Evolutionary conservation across 352 stramenopile species (phyloP), one percentile per base, ranked within the genome.

Genomic region (Pythium monospermum): DNA sequence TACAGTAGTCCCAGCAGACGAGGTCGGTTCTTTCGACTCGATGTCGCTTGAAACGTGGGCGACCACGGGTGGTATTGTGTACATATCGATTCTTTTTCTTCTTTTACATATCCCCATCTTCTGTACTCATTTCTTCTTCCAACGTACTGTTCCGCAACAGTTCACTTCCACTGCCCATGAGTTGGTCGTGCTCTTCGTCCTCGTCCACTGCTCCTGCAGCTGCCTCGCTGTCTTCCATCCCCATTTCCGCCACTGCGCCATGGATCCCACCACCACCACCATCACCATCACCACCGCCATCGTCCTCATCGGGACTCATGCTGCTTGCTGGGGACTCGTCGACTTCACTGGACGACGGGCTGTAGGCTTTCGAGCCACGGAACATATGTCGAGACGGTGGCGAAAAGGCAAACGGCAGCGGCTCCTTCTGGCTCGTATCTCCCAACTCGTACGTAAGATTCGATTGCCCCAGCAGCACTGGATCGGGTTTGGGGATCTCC

Each of bases 101-200:
- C n/a, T n/a, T 43, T 46, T 53, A 66, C 37, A 66, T 48, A 26
- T 66, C 58, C 12, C 59, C 53, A 38, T 65, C 57, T 36, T 66
- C 58, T 2, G 51, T 59, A 32, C 51, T 50, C 58, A 66, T 66
- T 15, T 66, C 58, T 31, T 80, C 75, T 49, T 86, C 76, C 37
- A 90, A 81, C 41, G 69, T 80, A 51, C 66, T 72, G 49, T 67
- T 71, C 27, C 70, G 66, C 46, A 90, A 49, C 39, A 90, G 66
- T 33, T 90, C 79, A 47, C 84, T 87, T 26, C 79, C 76, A 46
- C 76, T 88, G 27, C 75, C 76, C 74, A 91, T 83, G 25, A 88
- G 54, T 47, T 85, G 75, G 44, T 88, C 80, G 55, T 85, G 72
- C 11, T 83, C 71, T 25, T 75, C 74, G 15, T 83, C 50, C 10